These are phyloP conservation scores for Colletotrichum truncatum DNA, from an alignment of 2,329 filamentous ascomycete species.

Conservation along the genomic window DNA sequence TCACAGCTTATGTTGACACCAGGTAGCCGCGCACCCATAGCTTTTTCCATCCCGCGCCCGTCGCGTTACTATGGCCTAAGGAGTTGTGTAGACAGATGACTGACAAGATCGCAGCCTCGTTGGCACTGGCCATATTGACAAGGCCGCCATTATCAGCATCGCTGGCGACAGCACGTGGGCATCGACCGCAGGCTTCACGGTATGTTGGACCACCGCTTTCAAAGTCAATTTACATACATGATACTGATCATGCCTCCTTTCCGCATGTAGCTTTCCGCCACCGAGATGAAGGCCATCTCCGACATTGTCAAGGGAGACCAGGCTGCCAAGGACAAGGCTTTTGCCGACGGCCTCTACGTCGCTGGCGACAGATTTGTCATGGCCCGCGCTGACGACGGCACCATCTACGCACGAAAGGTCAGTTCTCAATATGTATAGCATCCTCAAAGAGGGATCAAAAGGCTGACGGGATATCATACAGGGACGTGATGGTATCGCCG, in stretches of 20 bases:
- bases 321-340: slow-evolving; percentile 70
- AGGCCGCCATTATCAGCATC: slow-evolving; percentile 84
- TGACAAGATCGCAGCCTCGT: slow-evolving; percentile 70
- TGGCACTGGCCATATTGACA: slow-evolving; percentile 80
- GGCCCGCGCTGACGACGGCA: slow-evolving; percentile 78
- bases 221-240: neutral
- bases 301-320: slow-evolving; percentile 57
- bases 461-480: slow-evolving; percentile 36
- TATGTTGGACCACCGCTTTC: slow-evolving; percentile 52
- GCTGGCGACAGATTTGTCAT: slow-evolving; percentile 82
- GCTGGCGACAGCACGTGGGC: slow-evolving; percentile 88
- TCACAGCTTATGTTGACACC: slow-evolving; percentile 59
- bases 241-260: slow-evolving; percentile 29
- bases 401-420: slow-evolving; percentile 89
- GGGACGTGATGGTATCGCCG: slow-evolving; percentile 82
- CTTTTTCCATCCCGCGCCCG: neutral
- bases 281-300: slow-evolving; percentile 68
- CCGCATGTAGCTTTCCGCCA: slow-evolving; percentile 60
- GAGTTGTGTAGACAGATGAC: slow-evolving; percentile 3
- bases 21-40: slow-evolving; percentile 49
- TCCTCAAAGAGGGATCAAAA: neutral
- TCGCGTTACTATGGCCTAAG: neutral
- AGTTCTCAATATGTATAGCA: slow-evolving; percentile 34
- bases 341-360: slow-evolving; percentile 78
- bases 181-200: slow-evolving; percentile 73